Evolutionary conservation across 108 stramenopile genomes (phyloP).

Genomic region (Skeletonema potamos): DNA sequence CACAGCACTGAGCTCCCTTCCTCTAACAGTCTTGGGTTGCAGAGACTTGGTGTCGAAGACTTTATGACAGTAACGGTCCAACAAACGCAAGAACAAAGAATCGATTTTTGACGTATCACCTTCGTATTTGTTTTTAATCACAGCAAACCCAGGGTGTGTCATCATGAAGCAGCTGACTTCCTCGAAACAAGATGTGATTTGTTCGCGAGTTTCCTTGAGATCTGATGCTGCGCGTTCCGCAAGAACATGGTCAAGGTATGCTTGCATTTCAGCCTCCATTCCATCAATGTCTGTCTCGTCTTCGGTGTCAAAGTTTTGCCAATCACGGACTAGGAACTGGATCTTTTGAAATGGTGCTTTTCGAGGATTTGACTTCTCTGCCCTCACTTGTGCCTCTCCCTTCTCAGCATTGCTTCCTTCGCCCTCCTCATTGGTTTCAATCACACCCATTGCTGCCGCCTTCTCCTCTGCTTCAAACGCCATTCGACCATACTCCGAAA

Average conservation of each 20-base stretch:
- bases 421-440: conserved; percentile 19
- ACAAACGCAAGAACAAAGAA: conserved; percentile 74
- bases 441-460: conserved; percentile 36
- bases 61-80: conserved; percentile 86
- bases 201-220: conserved; percentile 90
- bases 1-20: conserved; percentile 83
- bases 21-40: conserved; percentile 84
- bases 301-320: conserved; percentile 94
- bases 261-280: conserved; percentile 86
- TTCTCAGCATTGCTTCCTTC: not conserved
- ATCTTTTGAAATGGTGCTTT: conserved; percentile 93
- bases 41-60: conserved; percentile 83
- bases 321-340: conserved; percentile 98
- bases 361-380: conserved; percentile 2
- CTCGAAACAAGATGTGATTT: conserved; percentile 94
- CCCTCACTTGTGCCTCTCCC: not conserved
- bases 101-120: conserved; percentile 89
- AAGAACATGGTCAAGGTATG: conserved; percentile 84
- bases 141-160: conserved; percentile 95
- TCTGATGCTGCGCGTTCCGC: conserved; percentile 84
- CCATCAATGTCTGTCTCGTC: conserved; percentile 65
- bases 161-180: conserved; percentile 87
- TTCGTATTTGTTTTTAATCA: conserved; percentile 92
- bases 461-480: conserved; percentile 73
- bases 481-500: conserved; percentile 96